Evolutionary conservation across 1,284 basidiomycete species (phyloP).

Genomic region (Ceratobasidium sp.): DNA sequence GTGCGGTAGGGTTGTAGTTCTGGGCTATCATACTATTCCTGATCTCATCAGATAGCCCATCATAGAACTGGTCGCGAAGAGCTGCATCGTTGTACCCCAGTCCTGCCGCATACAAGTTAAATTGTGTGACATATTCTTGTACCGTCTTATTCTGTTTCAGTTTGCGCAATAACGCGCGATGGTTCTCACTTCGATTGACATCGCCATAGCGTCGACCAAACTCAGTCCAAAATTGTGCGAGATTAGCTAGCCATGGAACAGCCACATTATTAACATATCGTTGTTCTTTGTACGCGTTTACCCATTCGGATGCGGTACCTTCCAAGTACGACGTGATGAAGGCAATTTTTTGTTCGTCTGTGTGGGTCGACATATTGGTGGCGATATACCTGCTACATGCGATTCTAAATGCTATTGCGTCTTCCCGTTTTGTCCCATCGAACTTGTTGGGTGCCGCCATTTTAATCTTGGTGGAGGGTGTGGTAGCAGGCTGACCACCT

Average conservation of each 20-base stretch:
- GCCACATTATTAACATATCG: too few species aligned
- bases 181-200: too few species aligned
- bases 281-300: background rate
- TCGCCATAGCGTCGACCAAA: background rate
- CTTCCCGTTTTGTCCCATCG: background rate
- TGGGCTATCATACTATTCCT: too few species aligned
- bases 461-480: conserved; percentile 3
- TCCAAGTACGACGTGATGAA: background rate
- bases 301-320: too few species aligned
- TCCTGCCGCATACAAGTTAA: background rate
- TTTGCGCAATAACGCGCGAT: too few species aligned
- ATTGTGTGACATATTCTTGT: too few species aligned
- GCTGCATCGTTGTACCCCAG: too few species aligned
- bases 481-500: too few species aligned
- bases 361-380: background rate
- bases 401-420: background rate
- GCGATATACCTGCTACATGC: background rate
- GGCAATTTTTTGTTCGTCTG: background rate
- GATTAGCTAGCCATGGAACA: background rate
- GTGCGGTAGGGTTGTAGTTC: too few species aligned
- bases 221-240: background rate
- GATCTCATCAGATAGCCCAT: too few species aligned
- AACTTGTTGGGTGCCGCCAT: background rate
- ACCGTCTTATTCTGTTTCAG: too few species aligned
- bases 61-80: too few species aligned